These are phyloP conservation scores for Dipodascopsis uninucleata DNA, from an alignment of 805 yeast genomes.

Conservation along the genomic window DNA sequence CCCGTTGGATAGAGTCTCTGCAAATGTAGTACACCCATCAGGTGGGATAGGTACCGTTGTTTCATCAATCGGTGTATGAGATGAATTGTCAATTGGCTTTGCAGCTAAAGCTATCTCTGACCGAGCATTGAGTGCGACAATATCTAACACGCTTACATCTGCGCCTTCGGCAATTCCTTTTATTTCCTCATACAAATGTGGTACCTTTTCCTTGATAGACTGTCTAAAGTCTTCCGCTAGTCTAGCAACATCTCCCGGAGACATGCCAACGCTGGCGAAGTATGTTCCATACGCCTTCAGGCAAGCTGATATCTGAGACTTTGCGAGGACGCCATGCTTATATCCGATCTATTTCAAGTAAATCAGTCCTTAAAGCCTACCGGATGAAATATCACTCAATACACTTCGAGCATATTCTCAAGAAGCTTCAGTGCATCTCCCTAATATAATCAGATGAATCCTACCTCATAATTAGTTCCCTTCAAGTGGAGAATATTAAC, in stretches of 20 bases:
- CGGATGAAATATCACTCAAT: background rate
- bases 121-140: constrained; percentile 41
- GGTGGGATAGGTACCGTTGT: constrained; percentile 23
- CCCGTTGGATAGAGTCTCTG: constrained; percentile 30
- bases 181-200: constrained; percentile 39
- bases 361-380: background rate
- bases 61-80: constrained; percentile 4
- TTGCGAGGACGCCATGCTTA: constrained; percentile 39
- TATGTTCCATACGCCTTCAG: constrained; percentile 35
- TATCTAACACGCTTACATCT: constrained; percentile 35
- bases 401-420: background rate
- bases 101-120: constrained; percentile 40
- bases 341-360: constrained; percentile 34
- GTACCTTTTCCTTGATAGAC: constrained; percentile 32
- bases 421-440: no score
- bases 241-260: constrained; percentile 37
- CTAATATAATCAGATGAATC: no score
- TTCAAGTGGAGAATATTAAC: constrained; percentile 22
- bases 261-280: constrained; percentile 30
- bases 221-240: constrained; percentile 35
- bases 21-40: constrained; percentile 43
- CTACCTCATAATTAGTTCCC: constrained; percentile 25
- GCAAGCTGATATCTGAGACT: constrained; percentile 33
- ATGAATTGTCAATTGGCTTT: constrained; percentile 15
- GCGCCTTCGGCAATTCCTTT: constrained; percentile 42